A percentile compares a stretch with the other conserved stretches of the same genome.
These are phyloP conservation scores for Flaveria ramosissima DNA, from an alignment of 129 eudicot species.

Conservation along the genomic window DNA sequence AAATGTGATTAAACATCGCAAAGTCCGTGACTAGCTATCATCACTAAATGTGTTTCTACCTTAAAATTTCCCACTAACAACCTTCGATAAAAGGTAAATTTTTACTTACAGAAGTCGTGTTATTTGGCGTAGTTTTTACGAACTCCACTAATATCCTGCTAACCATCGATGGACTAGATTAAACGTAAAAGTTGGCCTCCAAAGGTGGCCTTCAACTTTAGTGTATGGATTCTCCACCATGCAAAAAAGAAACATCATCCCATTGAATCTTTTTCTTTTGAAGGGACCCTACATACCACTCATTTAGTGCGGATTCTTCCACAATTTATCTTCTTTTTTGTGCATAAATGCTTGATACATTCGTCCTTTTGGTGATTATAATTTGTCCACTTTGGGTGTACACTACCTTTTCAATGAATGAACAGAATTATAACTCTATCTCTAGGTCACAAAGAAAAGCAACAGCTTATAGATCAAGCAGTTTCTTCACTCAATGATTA, in stretches of 20 bases:
- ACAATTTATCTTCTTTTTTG: conserved; percentile 4
- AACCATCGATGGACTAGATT: too few species aligned
- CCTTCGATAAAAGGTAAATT: too few species aligned
- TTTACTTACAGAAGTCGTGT: too few species aligned
- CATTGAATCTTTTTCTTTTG: conserved; percentile 44
- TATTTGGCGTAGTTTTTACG: too few species aligned
- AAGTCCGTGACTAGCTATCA: too few species aligned
- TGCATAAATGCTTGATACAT: conserved; percentile 22
- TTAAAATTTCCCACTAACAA: too few species aligned
- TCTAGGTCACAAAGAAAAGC: conserved; percentile 13
- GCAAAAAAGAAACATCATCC: conserved; percentile 30
- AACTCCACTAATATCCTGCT: too few species aligned
- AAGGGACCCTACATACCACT: conserved; percentile 47
- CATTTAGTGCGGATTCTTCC: conserved; percentile 28
- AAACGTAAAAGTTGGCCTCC: too few species aligned
- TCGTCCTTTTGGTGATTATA: conserved; percentile 37
- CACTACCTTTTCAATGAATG: conserved; percentile 10
- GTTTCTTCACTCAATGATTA: conserved; percentile 14
- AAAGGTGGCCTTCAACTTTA: conserved; percentile 32
- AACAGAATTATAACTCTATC: conserved; percentile 16
- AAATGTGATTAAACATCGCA: too few species aligned
- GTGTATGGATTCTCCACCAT: conserved; percentile 57
- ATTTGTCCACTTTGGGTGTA: conserved; percentile 38
- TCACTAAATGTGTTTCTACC: too few species aligned
- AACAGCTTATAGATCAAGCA: conserved; percentile 19